Evolutionary conservation across 345 rosid genomes (phyloP), one percentile per base, ranked within the genome.

Genomic region (Boechera stricta): DNA sequence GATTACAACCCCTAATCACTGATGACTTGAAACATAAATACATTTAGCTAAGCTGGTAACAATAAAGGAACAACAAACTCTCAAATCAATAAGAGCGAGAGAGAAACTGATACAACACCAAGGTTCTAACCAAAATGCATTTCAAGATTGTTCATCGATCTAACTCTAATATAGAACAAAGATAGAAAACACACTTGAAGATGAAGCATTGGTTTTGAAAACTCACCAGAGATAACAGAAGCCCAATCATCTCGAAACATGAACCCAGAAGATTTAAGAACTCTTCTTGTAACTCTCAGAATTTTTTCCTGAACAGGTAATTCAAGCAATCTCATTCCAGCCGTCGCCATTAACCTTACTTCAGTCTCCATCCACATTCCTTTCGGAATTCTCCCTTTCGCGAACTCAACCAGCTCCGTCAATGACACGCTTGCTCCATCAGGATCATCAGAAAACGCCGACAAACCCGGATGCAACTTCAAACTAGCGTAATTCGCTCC

Each of bases 281-380:
- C 86, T 66, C 69, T 59, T 45, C 96, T 80, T 39, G 89, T 82
- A 24, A 85, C 81, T 36, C 74, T 80, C 73, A 92, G 73, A 69
- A 95, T 87, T 84, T 67, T 75, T 4, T 80, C 84, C 66, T 86
- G 97, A 61, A 81, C 82, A 41, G 67, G 69, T 29, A 64, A 39
- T 26, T 87, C 89, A 53, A 94, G 83, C 84, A 94, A 76, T 74
- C 98, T 80, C 89, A 94, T 64, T 71, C 98, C 98, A 2, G 97
- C 98, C 1, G 98, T 94, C 5, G 97, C 97, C 98, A 92, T 92
- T 51, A 94, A 68, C 89, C 94, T 75, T 55, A 94, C 85, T 69
- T 90, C 95, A 18, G 97, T 92, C 72, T 88, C 84, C 6, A 69
- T 79, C 97, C 95, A 87, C 68, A 82, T 31, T 36, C 83, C 88